Evolutionary conservation across 495 filamentous ascomycete genomes (phyloP).

Genomic region (Wilcoxina mikolae): DNA sequence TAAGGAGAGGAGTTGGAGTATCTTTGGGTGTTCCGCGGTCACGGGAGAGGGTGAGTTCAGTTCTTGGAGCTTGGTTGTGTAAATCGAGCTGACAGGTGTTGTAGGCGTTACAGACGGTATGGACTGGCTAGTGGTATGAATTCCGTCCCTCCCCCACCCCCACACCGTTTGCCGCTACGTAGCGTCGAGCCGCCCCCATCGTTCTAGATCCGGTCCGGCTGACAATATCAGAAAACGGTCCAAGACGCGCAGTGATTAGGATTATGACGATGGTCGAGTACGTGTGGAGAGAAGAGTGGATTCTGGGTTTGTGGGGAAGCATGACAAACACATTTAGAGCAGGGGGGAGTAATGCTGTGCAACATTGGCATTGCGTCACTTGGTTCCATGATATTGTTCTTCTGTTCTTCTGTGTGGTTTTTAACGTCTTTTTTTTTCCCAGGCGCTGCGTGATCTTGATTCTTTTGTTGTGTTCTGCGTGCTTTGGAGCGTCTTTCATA

Average conservation of each 20-base stretch:
- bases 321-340: too few species aligned
- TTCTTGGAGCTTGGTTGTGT: not conserved
- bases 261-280: not conserved
- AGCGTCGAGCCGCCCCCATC: not conserved
- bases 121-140: conserved; percentile 94
- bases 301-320: not conserved
- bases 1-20: conserved; percentile 96
- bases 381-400: too few species aligned
- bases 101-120: conserved; percentile 76
- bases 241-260: conserved; percentile 7
- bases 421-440: too few species aligned
- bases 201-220: not conserved
- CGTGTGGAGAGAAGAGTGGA: not conserved
- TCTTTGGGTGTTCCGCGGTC: conserved; percentile 90
- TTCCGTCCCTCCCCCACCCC: not conserved
- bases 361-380: too few species aligned
- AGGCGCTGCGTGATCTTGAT: too few species aligned
- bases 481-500: too few species aligned
- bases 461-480: too few species aligned
- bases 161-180: too few species aligned
- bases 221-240: conserved; percentile 11
- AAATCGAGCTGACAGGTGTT: conserved; percentile 1
- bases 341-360: too few species aligned
- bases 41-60: conserved; percentile 53
- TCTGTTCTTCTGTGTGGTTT: too few species aligned